These are phyloP conservation scores for Chloranthus sessilifolius DNA, from an alignment of 164 flowering plant genomes.

Conservation along the genomic window DNA sequence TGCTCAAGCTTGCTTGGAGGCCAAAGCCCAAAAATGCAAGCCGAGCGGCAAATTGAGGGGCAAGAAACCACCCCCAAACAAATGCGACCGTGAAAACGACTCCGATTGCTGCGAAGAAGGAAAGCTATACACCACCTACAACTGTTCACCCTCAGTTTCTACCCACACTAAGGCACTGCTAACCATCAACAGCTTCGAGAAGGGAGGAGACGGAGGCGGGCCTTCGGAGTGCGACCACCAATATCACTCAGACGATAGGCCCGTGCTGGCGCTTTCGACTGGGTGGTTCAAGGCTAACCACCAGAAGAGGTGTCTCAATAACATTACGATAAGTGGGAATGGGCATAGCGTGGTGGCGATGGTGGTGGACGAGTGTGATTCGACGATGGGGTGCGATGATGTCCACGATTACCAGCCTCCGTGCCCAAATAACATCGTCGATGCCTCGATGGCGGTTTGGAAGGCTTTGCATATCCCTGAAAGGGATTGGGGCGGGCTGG, in stretches of 20 bases:
- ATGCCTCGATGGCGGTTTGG: constrained; percentile 23
- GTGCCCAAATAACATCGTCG: constrained; percentile 21
- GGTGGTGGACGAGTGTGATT: constrained; percentile 37
- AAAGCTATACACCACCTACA: constrained; percentile 9
- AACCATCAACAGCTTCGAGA: constrained; percentile 15
- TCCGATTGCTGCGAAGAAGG: constrained; percentile 13
- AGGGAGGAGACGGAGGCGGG: constrained; percentile 18
- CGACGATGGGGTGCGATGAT: constrained; percentile 23
- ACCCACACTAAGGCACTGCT: constrained; percentile 9
- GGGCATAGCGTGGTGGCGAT: constrained; percentile 20
- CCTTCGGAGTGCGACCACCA: constrained; percentile 15
- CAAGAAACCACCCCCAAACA: constrained; percentile 9
- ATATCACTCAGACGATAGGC: constrained; percentile 11
- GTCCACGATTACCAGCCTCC: constrained; percentile 23
- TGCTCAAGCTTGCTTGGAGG: neutral
- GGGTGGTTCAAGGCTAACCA: constrained; percentile 19
- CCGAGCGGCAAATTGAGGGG: constrained; percentile 9
- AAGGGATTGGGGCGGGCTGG: constrained; percentile 17
- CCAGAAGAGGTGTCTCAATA: constrained; percentile 13
- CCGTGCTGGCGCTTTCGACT: constrained; percentile 21
- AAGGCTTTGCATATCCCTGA: constrained; percentile 16
- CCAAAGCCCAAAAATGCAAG: constrained; percentile 6
- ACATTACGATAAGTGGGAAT: constrained; percentile 21
- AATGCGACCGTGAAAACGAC: constrained; percentile 9
- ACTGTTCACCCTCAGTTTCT: constrained; percentile 6